Conservation (phyloP, 1,284 basidiomycete species). For the Ceratobasidium sp. region DNA sequence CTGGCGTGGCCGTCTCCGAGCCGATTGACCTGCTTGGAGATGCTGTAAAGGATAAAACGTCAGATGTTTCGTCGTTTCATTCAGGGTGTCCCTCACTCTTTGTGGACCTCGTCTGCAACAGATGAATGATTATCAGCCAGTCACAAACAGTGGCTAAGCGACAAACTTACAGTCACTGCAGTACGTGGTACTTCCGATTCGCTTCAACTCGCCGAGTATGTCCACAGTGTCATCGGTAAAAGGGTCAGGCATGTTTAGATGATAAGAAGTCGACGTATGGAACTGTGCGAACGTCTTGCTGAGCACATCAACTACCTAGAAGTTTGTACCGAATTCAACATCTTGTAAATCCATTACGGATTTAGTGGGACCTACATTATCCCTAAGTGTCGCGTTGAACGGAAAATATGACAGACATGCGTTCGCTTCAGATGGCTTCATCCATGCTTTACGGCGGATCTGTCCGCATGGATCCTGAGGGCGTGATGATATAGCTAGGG, state of each 20-base stretch:
- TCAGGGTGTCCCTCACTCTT: slow-evolving; percentile 35
- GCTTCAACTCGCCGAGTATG: slow-evolving; percentile 64
- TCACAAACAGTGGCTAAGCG: neutral
- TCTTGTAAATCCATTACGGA: too few relatives aligned
- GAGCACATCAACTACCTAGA: slow-evolving; percentile 67
- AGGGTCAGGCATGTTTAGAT: slow-evolving; percentile 67
- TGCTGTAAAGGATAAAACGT: slow-evolving; percentile 5
- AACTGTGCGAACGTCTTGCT: slow-evolving; percentile 69
- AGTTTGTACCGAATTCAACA: neutral
- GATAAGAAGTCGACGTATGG: slow-evolving; percentile 72
- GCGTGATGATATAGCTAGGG: neutral
- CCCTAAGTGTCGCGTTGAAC: slow-evolving; percentile 46
- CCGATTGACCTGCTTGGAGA: slow-evolving; percentile 66
- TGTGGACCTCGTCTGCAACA: slow-evolving; percentile 34
- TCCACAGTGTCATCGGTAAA: slow-evolving; percentile 70
- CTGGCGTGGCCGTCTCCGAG: slow-evolving; percentile 72
- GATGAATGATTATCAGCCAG: neutral
- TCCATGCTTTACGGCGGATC: slow-evolving; percentile 68
- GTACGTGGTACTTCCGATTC: slow-evolving; percentile 63
- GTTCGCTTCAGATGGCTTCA: slow-evolving; percentile 65
- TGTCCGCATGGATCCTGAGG: slow-evolving; percentile 63
- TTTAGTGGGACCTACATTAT: slow-evolving; percentile 39
- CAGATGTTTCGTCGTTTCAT: neutral
- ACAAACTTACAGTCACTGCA: slow-evolving; percentile 63
- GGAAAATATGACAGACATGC: slow-evolving; percentile 61